Conservation (phyloP, 805 yeast species). For the Osmozyma mogii region DNA sequence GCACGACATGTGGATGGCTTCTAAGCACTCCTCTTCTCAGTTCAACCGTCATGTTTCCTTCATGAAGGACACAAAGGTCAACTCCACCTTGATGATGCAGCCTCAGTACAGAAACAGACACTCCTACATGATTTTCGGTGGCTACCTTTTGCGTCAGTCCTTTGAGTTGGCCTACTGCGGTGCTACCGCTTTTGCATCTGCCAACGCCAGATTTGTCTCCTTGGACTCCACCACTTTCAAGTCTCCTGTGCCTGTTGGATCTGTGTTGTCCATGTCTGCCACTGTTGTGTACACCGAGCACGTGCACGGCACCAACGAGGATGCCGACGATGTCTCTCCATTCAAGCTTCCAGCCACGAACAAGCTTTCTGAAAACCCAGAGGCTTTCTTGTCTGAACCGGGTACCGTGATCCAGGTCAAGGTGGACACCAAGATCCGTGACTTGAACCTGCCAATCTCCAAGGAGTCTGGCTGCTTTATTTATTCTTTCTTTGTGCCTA, state of each 20-base stretch:
- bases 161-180: conserved; percentile 92
- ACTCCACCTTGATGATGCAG: conserved; percentile 85
- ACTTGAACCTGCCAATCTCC: conserved; percentile 50
- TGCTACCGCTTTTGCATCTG: conserved; percentile 79
- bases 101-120: conserved; percentile 95
- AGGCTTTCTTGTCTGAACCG: conserved; percentile 60
- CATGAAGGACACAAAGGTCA: conserved; percentile 65
- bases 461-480: conserved; percentile 82
- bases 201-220: conserved; percentile 83
- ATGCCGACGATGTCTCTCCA: conserved; percentile 33
- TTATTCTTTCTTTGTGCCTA: conserved; percentile 81
- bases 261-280: conserved; percentile 77
- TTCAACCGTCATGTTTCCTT: conserved; percentile 36
- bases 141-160: conserved; percentile 84
- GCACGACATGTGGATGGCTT: conserved; percentile 63
- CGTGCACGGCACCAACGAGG: conserved; percentile 36
- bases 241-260: conserved; percentile 94
- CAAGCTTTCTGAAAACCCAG: conserved; percentile 39
- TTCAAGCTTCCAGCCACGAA: conserved; percentile 56
- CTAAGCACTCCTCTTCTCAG: conserved; percentile 10
- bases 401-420: conserved; percentile 87
- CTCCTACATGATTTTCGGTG: conserved; percentile 92
- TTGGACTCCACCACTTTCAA: conserved; percentile 87
- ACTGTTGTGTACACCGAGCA: conserved; percentile 83
- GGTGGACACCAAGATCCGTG: conserved; percentile 74